Evolutionary conservation across 345 rosid genomes (phyloP).

Genomic region (Anacardium occidentale): DNA sequence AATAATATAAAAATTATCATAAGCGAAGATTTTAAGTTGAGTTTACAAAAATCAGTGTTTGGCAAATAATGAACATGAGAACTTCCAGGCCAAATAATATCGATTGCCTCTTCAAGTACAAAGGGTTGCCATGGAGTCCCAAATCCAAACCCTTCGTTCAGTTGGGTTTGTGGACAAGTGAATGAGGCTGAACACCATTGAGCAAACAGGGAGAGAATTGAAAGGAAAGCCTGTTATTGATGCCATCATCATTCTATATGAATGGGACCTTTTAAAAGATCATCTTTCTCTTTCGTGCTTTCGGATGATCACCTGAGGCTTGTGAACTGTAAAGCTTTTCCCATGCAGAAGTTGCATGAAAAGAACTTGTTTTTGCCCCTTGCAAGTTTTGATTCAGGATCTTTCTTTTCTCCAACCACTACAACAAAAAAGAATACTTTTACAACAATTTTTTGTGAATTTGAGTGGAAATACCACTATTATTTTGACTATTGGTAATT

Average conservation of each 20-base stretch:
- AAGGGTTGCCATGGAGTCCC: slow-evolving; percentile 22
- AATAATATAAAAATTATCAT: slow-evolving; percentile 11
- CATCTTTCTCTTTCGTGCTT: slow-evolving; percentile 51
- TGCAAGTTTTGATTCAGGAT: slow-evolving; percentile 14
- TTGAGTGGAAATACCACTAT: too few relatives aligned
- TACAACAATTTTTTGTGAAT: too few relatives aligned
- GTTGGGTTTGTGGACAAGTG: slow-evolving; percentile 36
- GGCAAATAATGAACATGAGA: slow-evolving; percentile 26
- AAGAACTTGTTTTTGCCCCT: slow-evolving; percentile 26
- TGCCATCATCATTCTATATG: slow-evolving; percentile 39
- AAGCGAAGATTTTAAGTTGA: slow-evolving; percentile 45
- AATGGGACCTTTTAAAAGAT: slow-evolving; percentile 36
- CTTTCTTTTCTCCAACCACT: slow-evolving; percentile 6
- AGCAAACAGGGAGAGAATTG: slow-evolving; percentile 24
- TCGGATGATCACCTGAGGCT: slow-evolving; percentile 54
- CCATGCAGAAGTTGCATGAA: slow-evolving; percentile 51
- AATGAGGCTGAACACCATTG: slow-evolving; percentile 42
- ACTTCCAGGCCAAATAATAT: slow-evolving; percentile 46
- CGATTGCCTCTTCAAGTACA: slow-evolving; percentile 26
- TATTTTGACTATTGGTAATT: too few relatives aligned
- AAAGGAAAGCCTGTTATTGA: slow-evolving; percentile 22
- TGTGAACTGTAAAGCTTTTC: slow-evolving; percentile 52
- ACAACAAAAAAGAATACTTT: too few relatives aligned
- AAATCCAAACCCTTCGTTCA: slow-evolving; percentile 23
- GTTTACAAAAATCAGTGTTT: slow-evolving; percentile 26